Evolutionary conservation across 495 filamentous ascomycete genomes (phyloP), one percentile per base, ranked within the genome.

Genomic region (Copromyces sp.): DNA sequence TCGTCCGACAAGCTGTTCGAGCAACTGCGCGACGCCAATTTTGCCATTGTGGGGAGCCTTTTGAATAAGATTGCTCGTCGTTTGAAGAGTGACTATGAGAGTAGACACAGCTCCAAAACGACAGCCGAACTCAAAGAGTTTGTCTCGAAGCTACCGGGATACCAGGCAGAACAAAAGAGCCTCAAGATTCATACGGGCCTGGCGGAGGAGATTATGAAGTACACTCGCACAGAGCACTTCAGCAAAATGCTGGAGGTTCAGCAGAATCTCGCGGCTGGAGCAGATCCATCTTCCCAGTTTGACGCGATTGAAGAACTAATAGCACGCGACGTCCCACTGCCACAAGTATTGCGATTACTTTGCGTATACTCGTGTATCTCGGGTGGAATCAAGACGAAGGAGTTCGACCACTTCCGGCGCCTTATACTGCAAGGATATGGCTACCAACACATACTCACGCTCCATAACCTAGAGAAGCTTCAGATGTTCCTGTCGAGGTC

Each of bases 291-390:
- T 20, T 92, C 92, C 24, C 93, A 97, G 80, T 93, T 97, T 78
- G 93, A 97, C 38, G 88, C 88, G 3, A 93, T 99, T 72, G 93
- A 95, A 82, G 96, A 99, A 78, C 86, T 99, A 24, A 96, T 99
- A 69, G 90, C 93, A 9, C 92, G 95, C 69, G 91, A 93, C 73
- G 87, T 91, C 0, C 90, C 95, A 1, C 81, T 98, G 3, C 87
- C 90, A 17, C 90, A 90, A 39, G 87, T 98, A 47, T 88, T 99
- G 11, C 89, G 96, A 35, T 84, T 98, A 7, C 83, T 98, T 16
- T 98, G 94, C 78, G 86, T 98, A 40, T 96, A 97, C 79, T 97
- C 94, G 12, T 93, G 90, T 82, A 91, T 97, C 80, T 90, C 90
- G 20, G 93, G 93, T 72, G 96, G 96, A 39, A 88, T 99, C 70